Conservation (phyloP, 768 basidiomycete species). For the Dentipellis fragilis region DNA sequence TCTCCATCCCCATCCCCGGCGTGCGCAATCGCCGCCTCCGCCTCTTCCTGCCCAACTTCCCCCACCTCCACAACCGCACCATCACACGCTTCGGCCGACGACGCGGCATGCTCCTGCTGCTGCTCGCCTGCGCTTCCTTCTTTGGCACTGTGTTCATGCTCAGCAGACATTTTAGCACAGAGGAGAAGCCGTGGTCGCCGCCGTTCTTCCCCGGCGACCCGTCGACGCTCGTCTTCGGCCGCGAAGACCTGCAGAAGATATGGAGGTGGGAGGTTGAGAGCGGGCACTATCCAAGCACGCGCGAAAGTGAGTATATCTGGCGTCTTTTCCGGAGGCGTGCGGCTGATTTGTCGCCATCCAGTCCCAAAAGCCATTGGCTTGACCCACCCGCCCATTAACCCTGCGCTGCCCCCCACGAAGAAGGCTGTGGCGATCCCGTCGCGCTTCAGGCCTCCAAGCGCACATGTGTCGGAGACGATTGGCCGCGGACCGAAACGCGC, state of each 20-base stretch:
- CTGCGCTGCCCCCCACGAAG: constrained; percentile 57
- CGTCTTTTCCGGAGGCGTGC: constrained; percentile 2
- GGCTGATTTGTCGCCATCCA: constrained; percentile 20
- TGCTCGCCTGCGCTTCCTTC: constrained; percentile 33
- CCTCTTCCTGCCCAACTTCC: constrained; percentile 50
- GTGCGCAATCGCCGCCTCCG: constrained; percentile 44
- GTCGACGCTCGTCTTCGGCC: constrained; percentile 63
- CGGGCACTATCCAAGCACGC: constrained; percentile 87
- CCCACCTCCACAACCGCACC: constrained; percentile 46
- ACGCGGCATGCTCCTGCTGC: constrained; percentile 44
- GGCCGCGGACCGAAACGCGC: constrained; percentile 72
- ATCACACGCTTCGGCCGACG: constrained; percentile 49
- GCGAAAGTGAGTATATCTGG: constrained; percentile 46
- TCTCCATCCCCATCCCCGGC: constrained; percentile 54
- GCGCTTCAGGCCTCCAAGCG: constrained; percentile 35
- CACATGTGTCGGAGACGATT: constrained; percentile 44
- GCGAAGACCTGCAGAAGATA: constrained; percentile 78
- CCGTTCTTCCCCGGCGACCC: constrained; percentile 44
- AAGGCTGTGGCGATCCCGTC: constrained; percentile 35
- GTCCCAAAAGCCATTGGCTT: constrained; percentile 66
- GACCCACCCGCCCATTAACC: constrained; percentile 49
- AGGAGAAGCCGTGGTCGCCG: constrained; percentile 51
- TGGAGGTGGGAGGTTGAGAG: constrained; percentile 94
- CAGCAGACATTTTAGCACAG: constrained; percentile 48
- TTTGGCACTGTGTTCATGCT: constrained; percentile 52